Base-by-base conservation (phyloP, 1,284 basidiomycete genomes). In the Cutaneotrichosporon sp. region DNA sequence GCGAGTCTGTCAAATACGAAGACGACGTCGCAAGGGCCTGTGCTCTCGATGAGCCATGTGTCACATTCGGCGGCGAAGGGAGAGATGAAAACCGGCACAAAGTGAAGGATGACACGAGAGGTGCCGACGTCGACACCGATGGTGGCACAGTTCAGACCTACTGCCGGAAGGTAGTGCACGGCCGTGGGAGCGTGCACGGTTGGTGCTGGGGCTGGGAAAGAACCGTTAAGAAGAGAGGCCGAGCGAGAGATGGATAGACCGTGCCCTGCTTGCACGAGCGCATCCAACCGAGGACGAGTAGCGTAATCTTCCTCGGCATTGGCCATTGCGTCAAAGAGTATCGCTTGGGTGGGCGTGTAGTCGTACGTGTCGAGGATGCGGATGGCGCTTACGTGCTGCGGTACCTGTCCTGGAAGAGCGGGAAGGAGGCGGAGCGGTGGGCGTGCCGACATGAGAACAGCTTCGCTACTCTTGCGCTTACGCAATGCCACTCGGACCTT, bases 281-380 rank as follows among this genome's bases (percentile, higher is more conserved):
- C 42, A n/a, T 6, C 51, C 16, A n/a, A 14, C 1, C 51, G 31
- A 13, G 51, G 30, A 13, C 18, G 51, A 30, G 26, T 34, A 13
- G 31, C 30, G 26, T 16, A 18, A 31, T 31, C 13, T 9, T 51
- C 49, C 49, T 51, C 49, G 2, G 11, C 51, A 30, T n/a, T 31
- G 31, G 26, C 18, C 14, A 53, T 30, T 8, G 51, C 51, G 51
- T 53, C 30, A 30, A 53, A 53, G 0, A 53, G 31, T 5, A 14
- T 2, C 9, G 26, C 30, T 30, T 53, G 14, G 2, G 30, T 14
- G 7, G 31, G 16, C 14, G 30, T 34, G 14, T 32, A 53, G 51
- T 53, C 51, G 31, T 53, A 53, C 16, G 51, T 53, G 51, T 53
- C 51, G 51, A 53, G 51, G 30, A 53, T 30, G 14, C 51, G 51